Percentiles rank a stretch among this genome's conserved stretches.
These are phyloP conservation scores for Leccinum pachyderme DNA, from an alignment of 1,284 basidiomycete species.

Conservation along the genomic window DNA sequence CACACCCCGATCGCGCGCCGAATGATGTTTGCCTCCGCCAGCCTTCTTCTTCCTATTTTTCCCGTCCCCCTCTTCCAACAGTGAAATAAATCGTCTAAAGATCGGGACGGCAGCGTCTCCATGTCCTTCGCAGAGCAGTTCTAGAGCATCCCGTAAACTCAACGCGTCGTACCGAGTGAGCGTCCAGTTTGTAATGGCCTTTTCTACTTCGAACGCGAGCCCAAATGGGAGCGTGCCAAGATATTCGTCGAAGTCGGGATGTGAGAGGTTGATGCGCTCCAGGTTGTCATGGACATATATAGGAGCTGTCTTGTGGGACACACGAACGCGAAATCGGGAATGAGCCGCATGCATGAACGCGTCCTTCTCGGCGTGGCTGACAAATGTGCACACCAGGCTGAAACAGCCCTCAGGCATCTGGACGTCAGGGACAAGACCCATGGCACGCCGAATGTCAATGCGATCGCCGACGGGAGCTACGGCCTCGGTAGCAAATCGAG, in stretches of 20 bases:
- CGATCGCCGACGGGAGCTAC: fast-evolving
- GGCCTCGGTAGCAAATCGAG: slow-evolving; percentile 19
- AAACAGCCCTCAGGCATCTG: slow-evolving; percentile 32
- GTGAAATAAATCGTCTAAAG: slow-evolving; percentile 31
- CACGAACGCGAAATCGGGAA: slow-evolving; percentile 26
- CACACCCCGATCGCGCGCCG: not conserved
- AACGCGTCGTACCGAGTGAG: slow-evolving; percentile 26
- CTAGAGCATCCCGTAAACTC: slow-evolving; percentile 21
- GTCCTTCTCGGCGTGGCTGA: slow-evolving; percentile 20
- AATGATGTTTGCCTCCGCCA: not conserved
- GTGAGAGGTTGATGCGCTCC: not conserved
- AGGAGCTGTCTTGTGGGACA: not conserved
- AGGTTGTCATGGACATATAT: slow-evolving; percentile 17
- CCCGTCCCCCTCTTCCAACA: slow-evolving; percentile 19
- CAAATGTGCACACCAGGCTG: slow-evolving; percentile 31
- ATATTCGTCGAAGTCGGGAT: slow-evolving; percentile 17
- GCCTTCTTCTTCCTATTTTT: not conserved
- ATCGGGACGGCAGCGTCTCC: slow-evolving; percentile 26
- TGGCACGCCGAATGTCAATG: slow-evolving; percentile 16
- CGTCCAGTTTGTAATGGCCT: slow-evolving; percentile 31
- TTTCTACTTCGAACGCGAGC: slow-evolving; percentile 42
- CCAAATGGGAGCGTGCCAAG: slow-evolving; percentile 33
- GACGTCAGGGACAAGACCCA: slow-evolving; percentile 28
- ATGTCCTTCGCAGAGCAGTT: slow-evolving; percentile 18
- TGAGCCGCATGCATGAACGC: slow-evolving; percentile 30